Percentiles rank a stretch among this genome's conserved stretches.
Evolutionary conservation across 2,329 filamentous ascomycete genomes (phyloP).

Genomic region (Fusarium oxysporum): DNA sequence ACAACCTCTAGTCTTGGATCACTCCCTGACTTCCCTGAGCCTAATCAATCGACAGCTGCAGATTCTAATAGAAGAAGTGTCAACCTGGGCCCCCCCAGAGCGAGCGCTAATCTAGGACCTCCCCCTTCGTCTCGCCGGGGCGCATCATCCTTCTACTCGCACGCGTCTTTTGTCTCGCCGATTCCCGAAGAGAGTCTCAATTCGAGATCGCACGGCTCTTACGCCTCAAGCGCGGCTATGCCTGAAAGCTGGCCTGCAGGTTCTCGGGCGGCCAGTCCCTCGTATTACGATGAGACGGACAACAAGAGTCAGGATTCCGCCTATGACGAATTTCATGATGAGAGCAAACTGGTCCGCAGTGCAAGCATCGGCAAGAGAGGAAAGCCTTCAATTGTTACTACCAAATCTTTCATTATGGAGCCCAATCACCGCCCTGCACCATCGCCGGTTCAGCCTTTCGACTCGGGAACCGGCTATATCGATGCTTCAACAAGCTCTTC

Average conservation of each 20-base stretch:
- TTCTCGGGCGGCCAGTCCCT: conserved; percentile 59
- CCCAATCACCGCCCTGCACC: conserved; percentile 49
- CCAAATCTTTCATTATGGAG: conserved; percentile 36
- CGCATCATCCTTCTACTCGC: conserved; percentile 74
- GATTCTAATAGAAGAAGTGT: conserved; percentile 59
- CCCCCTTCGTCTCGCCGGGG: conserved; percentile 71
- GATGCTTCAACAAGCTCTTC: conserved; percentile 62
- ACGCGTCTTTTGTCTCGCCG: conserved; percentile 75
- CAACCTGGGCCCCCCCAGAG: conserved; percentile 57
- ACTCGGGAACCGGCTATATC: conserved; percentile 59
- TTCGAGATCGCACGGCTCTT: conserved; percentile 70
- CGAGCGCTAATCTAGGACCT: conserved; percentile 67
- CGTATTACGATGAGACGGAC: conserved; percentile 63
- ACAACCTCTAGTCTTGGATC: conserved; percentile 66
- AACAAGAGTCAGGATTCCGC: conserved; percentile 56
- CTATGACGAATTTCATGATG: conserved; percentile 63
- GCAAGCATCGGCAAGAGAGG: conserved; percentile 71
- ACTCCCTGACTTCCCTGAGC: conserved; percentile 69
- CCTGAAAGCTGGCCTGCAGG: conserved; percentile 72
- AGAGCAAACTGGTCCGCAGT: conserved; percentile 68
- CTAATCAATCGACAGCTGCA: conserved; percentile 46
- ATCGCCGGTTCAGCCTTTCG: conserved; percentile 56
- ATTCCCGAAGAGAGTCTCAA: conserved; percentile 78
- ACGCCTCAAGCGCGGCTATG: conserved; percentile 78
- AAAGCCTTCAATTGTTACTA: conserved; percentile 66